Conservation (phyloP, 768 basidiomycete genomes). For the Panellus pusillus region DNA sequence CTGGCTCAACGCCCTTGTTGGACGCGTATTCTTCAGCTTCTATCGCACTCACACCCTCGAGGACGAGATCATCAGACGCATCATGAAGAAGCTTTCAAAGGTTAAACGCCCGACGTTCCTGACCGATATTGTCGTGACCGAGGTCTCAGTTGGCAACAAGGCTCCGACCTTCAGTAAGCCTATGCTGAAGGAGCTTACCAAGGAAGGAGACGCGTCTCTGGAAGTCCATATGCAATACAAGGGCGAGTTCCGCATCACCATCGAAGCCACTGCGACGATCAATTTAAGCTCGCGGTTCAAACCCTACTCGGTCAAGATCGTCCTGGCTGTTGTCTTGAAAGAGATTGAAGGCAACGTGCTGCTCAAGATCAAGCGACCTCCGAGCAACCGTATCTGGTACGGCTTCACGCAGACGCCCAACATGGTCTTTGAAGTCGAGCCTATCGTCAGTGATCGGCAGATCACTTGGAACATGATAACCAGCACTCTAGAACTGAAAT, state of each 20-base stretch:
- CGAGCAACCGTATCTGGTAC: conserved; percentile 95
- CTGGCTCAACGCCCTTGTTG: conserved; percentile 94
- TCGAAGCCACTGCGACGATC: conserved; percentile 88
- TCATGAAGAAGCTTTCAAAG: conserved; percentile 93
- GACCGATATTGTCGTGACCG: conserved; percentile 80
- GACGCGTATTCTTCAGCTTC: conserved; percentile 88
- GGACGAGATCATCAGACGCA: conserved; percentile 76
- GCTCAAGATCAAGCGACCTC: conserved; percentile 90
- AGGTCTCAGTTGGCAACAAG: conserved; percentile 84
- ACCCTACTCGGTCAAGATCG: conserved; percentile 86
- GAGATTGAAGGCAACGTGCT: conserved; percentile 91
- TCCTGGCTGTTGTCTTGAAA: conserved; percentile 83
- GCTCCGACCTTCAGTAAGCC: conserved; percentile 92
- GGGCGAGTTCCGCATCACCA: conserved; percentile 86
- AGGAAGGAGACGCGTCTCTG: conserved; percentile 88
- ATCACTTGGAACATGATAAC: conserved; percentile 94
- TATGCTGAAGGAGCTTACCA: conserved; percentile 96
- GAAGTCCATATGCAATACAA: conserved; percentile 84
- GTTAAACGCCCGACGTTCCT: conserved; percentile 89
- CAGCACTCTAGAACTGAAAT: conserved; percentile 82
- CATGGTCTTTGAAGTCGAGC: conserved; percentile 88
- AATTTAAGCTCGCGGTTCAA: conserved; percentile 83
- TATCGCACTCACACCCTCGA: conserved; percentile 85
- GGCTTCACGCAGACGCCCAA: conserved; percentile 88
- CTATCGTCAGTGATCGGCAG: conserved; percentile 91